These are phyloP conservation scores for Emmonsiellopsis sp. DNA, from an alignment of 2,329 filamentous ascomycete genomes.

Conservation along the genomic window DNA sequence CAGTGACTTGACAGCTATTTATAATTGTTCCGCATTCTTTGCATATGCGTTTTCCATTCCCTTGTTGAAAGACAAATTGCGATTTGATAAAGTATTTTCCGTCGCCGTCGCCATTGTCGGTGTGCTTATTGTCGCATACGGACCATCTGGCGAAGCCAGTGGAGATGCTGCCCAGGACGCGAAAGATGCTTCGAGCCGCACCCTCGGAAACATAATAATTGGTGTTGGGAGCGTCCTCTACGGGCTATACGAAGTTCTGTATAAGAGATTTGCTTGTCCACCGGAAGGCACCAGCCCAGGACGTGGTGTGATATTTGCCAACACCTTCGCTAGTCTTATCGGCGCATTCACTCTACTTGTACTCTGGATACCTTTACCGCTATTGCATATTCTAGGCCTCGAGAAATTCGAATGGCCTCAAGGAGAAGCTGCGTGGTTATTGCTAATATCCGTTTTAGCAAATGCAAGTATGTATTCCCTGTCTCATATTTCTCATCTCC, in stretches of 20 bases:
- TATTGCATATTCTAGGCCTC: constrained; percentile 68
- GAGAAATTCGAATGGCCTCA: constrained; percentile 77
- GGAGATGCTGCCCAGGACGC: constrained; percentile 22
- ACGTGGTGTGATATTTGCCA: constrained; percentile 95
- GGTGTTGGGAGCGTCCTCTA: constrained; percentile 86
- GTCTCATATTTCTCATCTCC: not conserved
- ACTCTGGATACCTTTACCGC: constrained; percentile 83
- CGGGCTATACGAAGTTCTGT: constrained; percentile 93
- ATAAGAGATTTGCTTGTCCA: constrained; percentile 87
- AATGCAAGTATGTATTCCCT: constrained; percentile 59
- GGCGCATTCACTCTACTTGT: constrained; percentile 77
- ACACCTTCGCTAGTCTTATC: constrained; percentile 80
- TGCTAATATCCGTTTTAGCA: constrained; percentile 69
- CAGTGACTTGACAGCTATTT: constrained; percentile 91
- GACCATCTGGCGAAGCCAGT: constrained; percentile 57
- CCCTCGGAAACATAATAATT: constrained; percentile 85
- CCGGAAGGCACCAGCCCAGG: constrained; percentile 75
- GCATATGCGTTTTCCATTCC: constrained; percentile 95
- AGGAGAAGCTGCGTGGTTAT: constrained; percentile 68
- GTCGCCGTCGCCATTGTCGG: constrained; percentile 81
- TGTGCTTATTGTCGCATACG: constrained; percentile 92
- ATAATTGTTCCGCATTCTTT: constrained; percentile 98
- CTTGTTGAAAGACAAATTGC: constrained; percentile 73
- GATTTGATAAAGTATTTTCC: constrained; percentile 74
- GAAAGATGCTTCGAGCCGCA: constrained; percentile 55